Percentiles rank a stretch among this genome's conserved stretches.
Conservation (phyloP, 2,329 filamentous ascomycete species). For the Remersonia thermophila region DNA sequence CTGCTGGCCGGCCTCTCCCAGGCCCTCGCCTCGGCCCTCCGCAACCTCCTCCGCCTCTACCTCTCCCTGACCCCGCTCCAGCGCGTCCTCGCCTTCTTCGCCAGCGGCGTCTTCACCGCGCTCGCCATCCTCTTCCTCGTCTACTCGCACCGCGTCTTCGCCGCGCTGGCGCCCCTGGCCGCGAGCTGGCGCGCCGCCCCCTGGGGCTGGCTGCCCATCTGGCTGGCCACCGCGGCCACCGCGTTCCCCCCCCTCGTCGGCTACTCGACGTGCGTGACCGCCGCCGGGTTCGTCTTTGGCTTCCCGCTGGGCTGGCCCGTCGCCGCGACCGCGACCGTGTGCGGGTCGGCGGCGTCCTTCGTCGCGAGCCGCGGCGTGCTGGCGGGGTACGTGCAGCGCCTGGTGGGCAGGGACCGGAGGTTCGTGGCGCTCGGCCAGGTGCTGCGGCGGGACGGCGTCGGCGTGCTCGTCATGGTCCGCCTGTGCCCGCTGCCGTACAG, state of each 20-base stretch:
- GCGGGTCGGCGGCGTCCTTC: constrained; percentile 70
- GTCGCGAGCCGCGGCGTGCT: constrained; percentile 68
- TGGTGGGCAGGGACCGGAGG: constrained; percentile 71
- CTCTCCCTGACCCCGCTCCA: constrained; percentile 8
- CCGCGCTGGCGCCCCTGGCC: constrained; percentile 58
- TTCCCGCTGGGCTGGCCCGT: constrained; percentile 65
- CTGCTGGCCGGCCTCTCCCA: constrained; percentile 2
- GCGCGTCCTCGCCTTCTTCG: constrained; percentile 34
- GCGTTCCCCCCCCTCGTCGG: constrained; percentile 82
- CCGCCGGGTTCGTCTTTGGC: constrained; percentile 43
- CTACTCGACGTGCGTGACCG: constrained; percentile 59
- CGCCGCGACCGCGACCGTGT: constrained; percentile 63
- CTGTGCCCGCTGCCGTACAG: constrained; percentile 89
- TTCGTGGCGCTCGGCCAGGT: constrained; percentile 84
- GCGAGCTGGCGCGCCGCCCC: constrained; percentile 62
- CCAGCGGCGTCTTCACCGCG: constrained; percentile 36
- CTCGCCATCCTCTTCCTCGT: constrained; percentile 58
- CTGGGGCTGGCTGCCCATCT: constrained; percentile 65
- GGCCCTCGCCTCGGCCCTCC: constrained; percentile 1
- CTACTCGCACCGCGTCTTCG: constrained; percentile 71
- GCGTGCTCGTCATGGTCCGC: constrained; percentile 80
- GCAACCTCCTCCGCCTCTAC: constrained; percentile 8
- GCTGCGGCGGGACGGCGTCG: constrained; percentile 78
- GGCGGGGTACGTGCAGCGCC: constrained; percentile 61
- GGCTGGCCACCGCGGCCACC: constrained; percentile 60